Percentiles rank a stretch among this genome's conserved stretches.
Evolutionary conservation across 2,329 filamentous ascomycete species (phyloP).

Genomic region (Elsinoe fawcettii): DNA sequence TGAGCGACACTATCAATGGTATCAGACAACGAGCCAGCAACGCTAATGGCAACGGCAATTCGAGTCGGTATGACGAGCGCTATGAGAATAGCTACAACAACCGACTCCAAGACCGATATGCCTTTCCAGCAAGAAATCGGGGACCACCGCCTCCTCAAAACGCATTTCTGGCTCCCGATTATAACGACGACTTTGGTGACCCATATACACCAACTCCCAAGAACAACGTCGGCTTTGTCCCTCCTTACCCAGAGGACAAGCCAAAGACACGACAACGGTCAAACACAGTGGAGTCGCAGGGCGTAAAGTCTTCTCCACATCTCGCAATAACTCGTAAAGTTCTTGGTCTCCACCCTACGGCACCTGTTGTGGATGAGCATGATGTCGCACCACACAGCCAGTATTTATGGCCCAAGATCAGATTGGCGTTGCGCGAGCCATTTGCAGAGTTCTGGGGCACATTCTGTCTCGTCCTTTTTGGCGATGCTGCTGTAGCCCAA

Average conservation of each 20-base stretch:
- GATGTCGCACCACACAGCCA: slow-evolving; percentile 30
- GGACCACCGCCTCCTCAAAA: not conserved
- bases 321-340: slow-evolving; percentile 15
- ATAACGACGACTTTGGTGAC: not conserved
- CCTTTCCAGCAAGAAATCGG: not conserved
- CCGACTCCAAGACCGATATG: not conserved
- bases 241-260: not conserved
- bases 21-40: not conserved
- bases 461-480: slow-evolving; percentile 37
- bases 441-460: slow-evolving; percentile 40
- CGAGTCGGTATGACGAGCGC: not conserved
- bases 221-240: not conserved
- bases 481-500: slow-evolving; percentile 38
- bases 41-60: not conserved
- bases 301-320: slow-evolving; percentile 15
- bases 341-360: slow-evolving; percentile 34
- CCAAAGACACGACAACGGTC: not conserved
- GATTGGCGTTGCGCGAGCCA: slow-evolving; percentile 34
- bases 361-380: slow-evolving; percentile 37
- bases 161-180: not conserved
- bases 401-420: slow-evolving; percentile 33
- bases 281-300: not conserved
- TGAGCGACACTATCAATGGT: slow-evolving; percentile 8
- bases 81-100: not conserved
- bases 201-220: slow-evolving; percentile 5